Evolutionary conservation across 2,329 filamentous ascomycete species (phyloP).

Genomic region (Fusarium nelsonii): DNA sequence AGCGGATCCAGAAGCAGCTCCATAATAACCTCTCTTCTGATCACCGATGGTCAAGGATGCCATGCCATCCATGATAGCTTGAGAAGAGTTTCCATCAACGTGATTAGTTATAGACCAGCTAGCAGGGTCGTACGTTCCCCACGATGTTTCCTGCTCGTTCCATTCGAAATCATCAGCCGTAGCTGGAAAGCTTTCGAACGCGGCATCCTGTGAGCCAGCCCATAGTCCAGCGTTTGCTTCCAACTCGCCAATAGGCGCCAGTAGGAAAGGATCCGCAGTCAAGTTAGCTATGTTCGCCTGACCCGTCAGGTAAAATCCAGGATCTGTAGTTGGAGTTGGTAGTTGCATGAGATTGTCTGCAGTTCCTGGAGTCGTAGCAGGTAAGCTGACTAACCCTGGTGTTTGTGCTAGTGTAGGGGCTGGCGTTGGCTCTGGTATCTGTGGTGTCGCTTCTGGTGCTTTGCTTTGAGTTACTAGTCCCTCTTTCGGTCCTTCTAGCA

Average conservation of each 20-base stretch:
- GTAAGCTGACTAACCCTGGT: conserved; percentile 18
- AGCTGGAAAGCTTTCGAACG: not conserved
- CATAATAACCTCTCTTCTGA: conserved; percentile 34
- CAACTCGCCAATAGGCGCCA: conserved; percentile 25
- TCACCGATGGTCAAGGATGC: conserved; percentile 30
- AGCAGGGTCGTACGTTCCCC: conserved; percentile 26
- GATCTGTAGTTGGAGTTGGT: conserved; percentile 11
- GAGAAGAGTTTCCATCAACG: conserved; percentile 24
- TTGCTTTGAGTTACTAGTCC: not conserved
- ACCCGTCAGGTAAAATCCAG: conserved; percentile 12
- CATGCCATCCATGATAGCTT: conserved; percentile 37
- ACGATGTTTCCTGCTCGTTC: conserved; percentile 35
- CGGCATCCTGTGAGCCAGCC: conserved; percentile 7
- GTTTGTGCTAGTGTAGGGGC: conserved; percentile 7
- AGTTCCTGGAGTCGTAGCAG: conserved; percentile 7
- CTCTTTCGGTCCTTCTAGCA: conserved; percentile 33
- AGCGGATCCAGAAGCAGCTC: conserved; percentile 32
- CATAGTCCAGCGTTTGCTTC: conserved; percentile 15
- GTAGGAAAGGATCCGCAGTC: conserved; percentile 17
- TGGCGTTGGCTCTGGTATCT: conserved; percentile 5
- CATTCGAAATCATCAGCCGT: conserved; percentile 33
- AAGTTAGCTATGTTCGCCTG: conserved; percentile 13
- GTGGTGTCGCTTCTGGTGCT: not conserved
- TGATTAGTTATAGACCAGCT: conserved; percentile 26
- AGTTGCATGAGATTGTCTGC: conserved; percentile 21